Conservation (phyloP, 768 basidiomycete genomes). For the Amanita phalloides region DNA sequence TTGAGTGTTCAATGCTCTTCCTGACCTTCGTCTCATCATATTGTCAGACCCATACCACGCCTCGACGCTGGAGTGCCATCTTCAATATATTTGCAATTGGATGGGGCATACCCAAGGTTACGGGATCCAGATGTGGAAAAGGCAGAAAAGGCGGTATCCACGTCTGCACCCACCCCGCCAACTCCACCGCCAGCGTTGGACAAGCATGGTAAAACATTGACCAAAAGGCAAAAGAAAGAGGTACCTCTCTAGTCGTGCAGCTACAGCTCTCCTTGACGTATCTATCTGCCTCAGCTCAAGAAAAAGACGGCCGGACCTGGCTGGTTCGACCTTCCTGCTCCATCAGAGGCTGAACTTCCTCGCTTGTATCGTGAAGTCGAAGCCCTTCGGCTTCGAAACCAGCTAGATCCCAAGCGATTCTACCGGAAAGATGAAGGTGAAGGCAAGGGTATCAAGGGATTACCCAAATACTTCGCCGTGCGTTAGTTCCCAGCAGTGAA, state of each 20-base stretch:
- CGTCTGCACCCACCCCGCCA: conserved; percentile 46
- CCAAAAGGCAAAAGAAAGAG: conserved; percentile 62
- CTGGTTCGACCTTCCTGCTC: conserved; percentile 88
- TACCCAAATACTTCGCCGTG: conserved; percentile 89
- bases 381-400: conserved; percentile 75
- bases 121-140: conserved; percentile 54
- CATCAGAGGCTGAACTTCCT: conserved; percentile 69
- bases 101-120: conserved; percentile 31
- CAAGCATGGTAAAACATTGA: conserved; percentile 55
- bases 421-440: conserved; percentile 83
- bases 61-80: conserved; percentile 62
- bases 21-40: conserved; percentile 3
- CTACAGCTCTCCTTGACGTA: background rate
- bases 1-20: conserved; percentile 13
- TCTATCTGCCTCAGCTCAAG: conserved; percentile 38
- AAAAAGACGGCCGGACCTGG: conserved; percentile 64
- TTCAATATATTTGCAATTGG: conserved; percentile 49
- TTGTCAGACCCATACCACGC: conserved; percentile 43
- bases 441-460: conserved; percentile 71
- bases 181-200: conserved; percentile 48
- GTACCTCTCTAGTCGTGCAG: conserved; percentile 24
- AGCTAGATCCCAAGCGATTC: conserved; percentile 88
- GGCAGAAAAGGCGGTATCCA: conserved; percentile 38
- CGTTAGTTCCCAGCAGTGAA: conserved; percentile 14
- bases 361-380: conserved; percentile 78